A percentile compares a stretch with the other conserved stretches of the same genome.
Evolutionary conservation across 2,329 filamentous ascomycete genomes (phyloP).

Genomic region (Paramyrothecium roridum): DNA sequence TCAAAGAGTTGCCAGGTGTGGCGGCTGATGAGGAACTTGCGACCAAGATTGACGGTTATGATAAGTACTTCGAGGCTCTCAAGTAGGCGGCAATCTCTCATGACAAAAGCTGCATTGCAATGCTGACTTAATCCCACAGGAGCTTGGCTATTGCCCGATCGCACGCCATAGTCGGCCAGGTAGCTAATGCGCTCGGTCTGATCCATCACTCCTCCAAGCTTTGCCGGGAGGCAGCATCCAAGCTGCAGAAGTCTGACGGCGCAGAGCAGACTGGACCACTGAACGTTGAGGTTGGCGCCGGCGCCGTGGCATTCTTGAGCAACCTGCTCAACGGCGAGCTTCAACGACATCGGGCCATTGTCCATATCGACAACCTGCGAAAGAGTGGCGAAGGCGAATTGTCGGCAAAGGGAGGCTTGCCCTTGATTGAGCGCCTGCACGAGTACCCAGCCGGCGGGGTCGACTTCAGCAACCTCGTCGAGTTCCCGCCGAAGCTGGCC

Average conservation of each 20-base stretch:
- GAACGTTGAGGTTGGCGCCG: conserved; percentile 63
- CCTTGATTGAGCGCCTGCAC: conserved; percentile 71
- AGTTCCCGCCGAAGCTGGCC: conserved; percentile 80
- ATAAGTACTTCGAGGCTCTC: conserved; percentile 81
- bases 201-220: conserved; percentile 70
- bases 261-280: conserved; percentile 37
- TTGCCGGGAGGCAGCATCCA: conserved; percentile 48
- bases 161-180: conserved; percentile 69
- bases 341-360: conserved; percentile 79
- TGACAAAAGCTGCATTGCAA: not conserved
- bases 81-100: conserved; percentile 54
- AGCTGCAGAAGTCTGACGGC: conserved; percentile 36
- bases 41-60: conserved; percentile 72
- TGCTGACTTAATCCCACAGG: conserved; percentile 35
- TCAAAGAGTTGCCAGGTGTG: conserved; percentile 86
- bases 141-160: conserved; percentile 83
- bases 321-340: conserved; percentile 67
- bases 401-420: conserved; percentile 27
- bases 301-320: conserved; percentile 57
- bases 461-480: conserved; percentile 77
- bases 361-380: conserved; percentile 70
- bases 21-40: conserved; percentile 78
- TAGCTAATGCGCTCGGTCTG: conserved; percentile 80
- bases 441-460: conserved; percentile 71
- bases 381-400: conserved; percentile 43